Conservation (phyloP, 345 rosid genomes). For the Clausena lansium region DNA sequence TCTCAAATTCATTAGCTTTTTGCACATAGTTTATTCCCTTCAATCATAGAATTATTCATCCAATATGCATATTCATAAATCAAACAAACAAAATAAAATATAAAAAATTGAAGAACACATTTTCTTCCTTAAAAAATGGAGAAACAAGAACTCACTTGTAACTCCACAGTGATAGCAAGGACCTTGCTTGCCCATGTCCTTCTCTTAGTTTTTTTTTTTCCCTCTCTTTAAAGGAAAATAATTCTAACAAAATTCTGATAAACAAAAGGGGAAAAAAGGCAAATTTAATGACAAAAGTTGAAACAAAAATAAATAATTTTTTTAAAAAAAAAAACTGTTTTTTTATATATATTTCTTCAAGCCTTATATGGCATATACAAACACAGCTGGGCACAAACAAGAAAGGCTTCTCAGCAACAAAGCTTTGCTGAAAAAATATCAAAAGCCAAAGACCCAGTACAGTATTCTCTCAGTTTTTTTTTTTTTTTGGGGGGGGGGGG, state of each 20-base stretch:
- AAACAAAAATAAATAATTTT: constrained; percentile 14
- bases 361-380: constrained; percentile 32
- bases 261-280: constrained; percentile 7
- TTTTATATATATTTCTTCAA: constrained; percentile 22
- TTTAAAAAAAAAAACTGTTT: background rate
- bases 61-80: constrained; percentile 18
- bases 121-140: constrained; percentile 23
- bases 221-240: constrained; percentile 15
- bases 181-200: constrained; percentile 91
- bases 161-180: constrained; percentile 99
- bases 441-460: constrained; percentile 46
- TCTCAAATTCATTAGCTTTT: constrained; percentile 21
- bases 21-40: constrained; percentile 19
- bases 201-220: constrained; percentile 15
- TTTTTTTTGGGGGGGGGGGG: no score
- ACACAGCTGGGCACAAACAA: constrained; percentile 14
- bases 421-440: constrained; percentile 38
- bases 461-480: constrained; percentile 5
- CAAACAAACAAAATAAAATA: background rate
- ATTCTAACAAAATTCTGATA: constrained; percentile 18
- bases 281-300: constrained; percentile 24
- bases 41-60: constrained; percentile 21
- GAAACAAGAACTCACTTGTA: constrained; percentile 93
- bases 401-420: constrained; percentile 33
- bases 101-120: constrained; percentile 14